Evolutionary conservation across 177 flowering plant genomes (phyloP), one percentile per base, ranked within the genome.

Genomic region (Vitis hybrid): DNA sequence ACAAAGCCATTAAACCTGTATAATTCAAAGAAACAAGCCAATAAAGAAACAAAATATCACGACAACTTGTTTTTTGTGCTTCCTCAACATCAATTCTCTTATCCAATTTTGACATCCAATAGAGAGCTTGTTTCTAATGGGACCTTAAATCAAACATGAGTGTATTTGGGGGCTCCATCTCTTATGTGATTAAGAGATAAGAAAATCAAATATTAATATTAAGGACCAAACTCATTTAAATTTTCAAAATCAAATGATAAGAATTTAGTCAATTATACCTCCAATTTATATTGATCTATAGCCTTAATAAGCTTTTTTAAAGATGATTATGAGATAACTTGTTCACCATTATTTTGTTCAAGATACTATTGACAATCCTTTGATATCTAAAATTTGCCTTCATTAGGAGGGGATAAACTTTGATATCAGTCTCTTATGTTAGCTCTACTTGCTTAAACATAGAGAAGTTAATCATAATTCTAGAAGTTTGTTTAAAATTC

Each of bases 71-170:
- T 69, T 77, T 68, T 57, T 79, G 74, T 69, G 93, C 88, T 68
- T 84, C 76, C 71, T 85, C 90, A 61, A 66, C 84, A 79, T 79
- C 89, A 71, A 69, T 72, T 56, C 92, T 90, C 68, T 83, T 80
- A 71, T 91, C 93, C 13, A 77, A 72, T 71, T 86, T 85, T 17
- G 84, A 70, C 97, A 91, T 91, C 93, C 91, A 91, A 63, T 81
- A 73, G 12, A 91, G 90, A 65, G 93, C 93, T 79, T 89, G 87
- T 64, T 88, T 91, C 76, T 91, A 92, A 70, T 88, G 89, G 46
- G 93, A 82, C 76, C 81, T 83, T 63, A 91, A 77, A 41, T 71
- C 76, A 79, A 93, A 91, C 54, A 41, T 73, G 11, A 91, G 89
- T 14, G 91, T 82, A 27, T 35, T n/a, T 10, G 90, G 91, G 53